Percentiles rank a stretch among this genome's conserved stretches.
Evolutionary conservation across 2,329 filamentous ascomycete genomes (phyloP).

Genomic region (Botrytis cinerea): DNA sequence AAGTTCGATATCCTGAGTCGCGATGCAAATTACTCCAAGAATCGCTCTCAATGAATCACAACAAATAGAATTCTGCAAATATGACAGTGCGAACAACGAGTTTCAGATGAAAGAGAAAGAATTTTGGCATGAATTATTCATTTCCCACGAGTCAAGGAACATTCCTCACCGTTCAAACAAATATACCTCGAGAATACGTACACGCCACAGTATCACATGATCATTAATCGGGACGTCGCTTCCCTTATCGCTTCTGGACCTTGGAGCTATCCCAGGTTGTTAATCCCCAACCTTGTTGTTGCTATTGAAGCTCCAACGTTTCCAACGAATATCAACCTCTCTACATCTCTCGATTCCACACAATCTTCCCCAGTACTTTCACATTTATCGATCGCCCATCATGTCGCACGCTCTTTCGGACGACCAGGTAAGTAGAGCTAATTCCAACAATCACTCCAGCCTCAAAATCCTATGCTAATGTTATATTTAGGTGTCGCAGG

Average conservation of each 20-base stretch:
- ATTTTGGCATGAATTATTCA: constrained; percentile 13
- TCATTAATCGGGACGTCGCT: constrained; percentile 29
- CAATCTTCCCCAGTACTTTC: constrained; percentile 20
- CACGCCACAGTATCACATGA: constrained; percentile 30
- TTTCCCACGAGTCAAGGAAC: constrained; percentile 9
- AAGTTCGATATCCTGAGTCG: constrained; percentile 22
- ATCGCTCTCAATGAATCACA: constrained; percentile 5
- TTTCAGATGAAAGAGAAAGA: constrained; percentile 8
- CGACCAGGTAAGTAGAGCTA: constrained; percentile 71
- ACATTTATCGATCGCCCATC: constrained; percentile 48
- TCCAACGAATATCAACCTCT: constrained; percentile 27
- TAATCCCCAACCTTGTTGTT: constrained; percentile 24
- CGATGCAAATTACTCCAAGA: constrained; percentile 17
- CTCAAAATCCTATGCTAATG: constrained; percentile 28
- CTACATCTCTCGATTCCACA: constrained; percentile 21
- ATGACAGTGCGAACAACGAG: not conserved
- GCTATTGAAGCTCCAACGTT: constrained; percentile 28
- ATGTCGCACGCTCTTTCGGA: constrained; percentile 98
- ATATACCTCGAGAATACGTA: constrained; percentile 1
- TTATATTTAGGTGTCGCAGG: constrained; percentile 74
- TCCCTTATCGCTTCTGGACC: constrained; percentile 35
- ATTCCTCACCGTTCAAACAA: constrained; percentile 19
- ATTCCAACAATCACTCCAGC: constrained; percentile 13
- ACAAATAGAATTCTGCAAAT: constrained; percentile 6
- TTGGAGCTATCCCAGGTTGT: constrained; percentile 20